Base-by-base conservation (phyloP, 1,284 basidiomycete species). In the Polyporus tsugae region DNA sequence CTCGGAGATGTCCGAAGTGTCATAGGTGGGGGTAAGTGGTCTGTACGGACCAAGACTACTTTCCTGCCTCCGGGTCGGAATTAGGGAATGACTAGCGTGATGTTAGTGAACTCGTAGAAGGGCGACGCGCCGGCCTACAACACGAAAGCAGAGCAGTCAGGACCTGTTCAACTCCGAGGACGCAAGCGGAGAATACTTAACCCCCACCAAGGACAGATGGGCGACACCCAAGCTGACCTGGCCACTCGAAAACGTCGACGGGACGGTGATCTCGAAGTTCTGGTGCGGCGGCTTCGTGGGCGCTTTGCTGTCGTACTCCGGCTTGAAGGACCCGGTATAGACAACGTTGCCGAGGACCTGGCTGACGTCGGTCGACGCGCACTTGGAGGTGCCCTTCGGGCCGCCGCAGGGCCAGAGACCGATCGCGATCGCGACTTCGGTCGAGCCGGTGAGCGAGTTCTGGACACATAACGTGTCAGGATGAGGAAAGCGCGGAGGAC, bases 181-280 rank as follows among this genome's bases (percentile, higher is more conserved):
- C 19, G 41, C 22, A 19, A 35, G 49, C 9, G 59, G 6, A 57
- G 9, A 13, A 15, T 2, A 81, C 84, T 77, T 69, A 88, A 88
- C 86, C 63, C 85, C 85, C 60, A 87, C 77, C 46, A 88, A 74
- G 22, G 78, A 74, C 19, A 86, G 73, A 72, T 86, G 86, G 36
- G 80, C 75, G 9, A 85, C 81, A 17, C 77, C 80, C 35, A 88
- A 73, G 68, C 80, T 79, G 10, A 81, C 82, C 19, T 66, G 64
- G 7, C 84, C 79, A 35, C 76, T 70, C 17, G 29, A 60, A 44
- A 80, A 69, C 29, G 62, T 59, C 5, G 74, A 35, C 1, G 86
- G 86, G 42, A 89, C 75, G 6, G 75, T 77, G 38, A 89, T 78
- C 6, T 83, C 82, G 72, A 87, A 86, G 75, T 87, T 88, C 76